phyloP scores from a whole-genome alignment of 2,329 filamentous ascomycete genomes.

The Neonectria sp. region DNA sequence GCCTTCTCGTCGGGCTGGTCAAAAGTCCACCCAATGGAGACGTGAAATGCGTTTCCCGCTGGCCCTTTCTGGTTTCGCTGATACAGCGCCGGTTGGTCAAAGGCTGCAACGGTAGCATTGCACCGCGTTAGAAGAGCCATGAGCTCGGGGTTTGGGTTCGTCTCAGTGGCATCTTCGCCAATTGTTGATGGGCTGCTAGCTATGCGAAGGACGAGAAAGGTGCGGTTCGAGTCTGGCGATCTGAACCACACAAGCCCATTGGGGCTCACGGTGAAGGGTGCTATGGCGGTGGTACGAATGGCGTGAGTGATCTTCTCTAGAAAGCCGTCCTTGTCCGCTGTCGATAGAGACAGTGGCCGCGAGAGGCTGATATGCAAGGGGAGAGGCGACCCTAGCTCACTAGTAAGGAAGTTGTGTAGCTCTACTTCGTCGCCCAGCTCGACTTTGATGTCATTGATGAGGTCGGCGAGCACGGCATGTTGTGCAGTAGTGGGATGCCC shows the following conservation, averaged over 20 bases:
- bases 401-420: slow-evolving; percentile 80
- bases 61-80: slow-evolving; percentile 46
- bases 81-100: slow-evolving; percentile 82
- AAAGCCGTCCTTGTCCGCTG: slow-evolving; percentile 80
- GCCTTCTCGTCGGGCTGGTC: slow-evolving; percentile 62
- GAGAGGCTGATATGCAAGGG: slow-evolving; percentile 95
- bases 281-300: slow-evolving; percentile 51
- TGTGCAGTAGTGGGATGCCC: slow-evolving; percentile 69
- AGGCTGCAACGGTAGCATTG: slow-evolving; percentile 81
- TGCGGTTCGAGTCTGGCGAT: slow-evolving; percentile 75
- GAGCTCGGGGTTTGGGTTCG: slow-evolving; percentile 67
- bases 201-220: slow-evolving; percentile 87
- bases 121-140: slow-evolving; percentile 75
- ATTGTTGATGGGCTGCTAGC: slow-evolving; percentile 35
- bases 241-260: slow-evolving; percentile 64
- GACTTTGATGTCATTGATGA: slow-evolving; percentile 57
- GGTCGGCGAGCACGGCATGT: slow-evolving; percentile 60
- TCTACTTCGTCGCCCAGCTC: slow-evolving; percentile 52
- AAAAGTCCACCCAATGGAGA: slow-evolving; percentile 91
- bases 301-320: slow-evolving; percentile 66
- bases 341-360: slow-evolving; percentile 81
- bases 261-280: slow-evolving; percentile 58
- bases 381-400: slow-evolving; percentile 81
- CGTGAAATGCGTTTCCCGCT: slow-evolving; percentile 75
- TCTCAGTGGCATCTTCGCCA: slow-evolving; percentile 32